Conservation (phyloP, 805 yeast species). For the Lipomyces sp. region DNA sequence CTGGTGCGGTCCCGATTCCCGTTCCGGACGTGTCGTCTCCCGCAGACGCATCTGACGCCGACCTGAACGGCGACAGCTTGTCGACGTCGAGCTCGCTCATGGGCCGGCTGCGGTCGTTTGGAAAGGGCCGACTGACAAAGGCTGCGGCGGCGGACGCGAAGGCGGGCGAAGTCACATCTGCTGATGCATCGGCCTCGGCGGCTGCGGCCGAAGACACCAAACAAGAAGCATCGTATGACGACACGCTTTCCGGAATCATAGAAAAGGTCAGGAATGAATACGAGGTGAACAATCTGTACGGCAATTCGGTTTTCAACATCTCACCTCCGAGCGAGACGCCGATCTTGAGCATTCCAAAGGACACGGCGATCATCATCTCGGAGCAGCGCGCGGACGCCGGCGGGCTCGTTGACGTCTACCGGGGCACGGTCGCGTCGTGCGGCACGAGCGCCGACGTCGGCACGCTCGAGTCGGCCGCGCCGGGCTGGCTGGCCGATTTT, state of each 20-base stretch:
- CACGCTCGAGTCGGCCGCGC: constrained; percentile 48
- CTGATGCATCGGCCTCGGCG: constrained; percentile 15
- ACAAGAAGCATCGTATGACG: constrained; percentile 33
- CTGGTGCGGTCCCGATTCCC: not conserved
- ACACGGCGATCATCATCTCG: constrained; percentile 42
- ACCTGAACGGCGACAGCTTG: constrained; percentile 5
- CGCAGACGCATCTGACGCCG: not conserved
- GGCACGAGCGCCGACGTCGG: constrained; percentile 32
- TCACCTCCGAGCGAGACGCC: constrained; percentile 39
- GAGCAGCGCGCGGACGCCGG: constrained; percentile 43
- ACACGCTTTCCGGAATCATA: constrained; percentile 29
- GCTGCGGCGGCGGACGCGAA: constrained; percentile 12
- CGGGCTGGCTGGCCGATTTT: constrained; percentile 61
- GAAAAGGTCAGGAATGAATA: constrained; percentile 23
- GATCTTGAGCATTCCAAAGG: constrained; percentile 35
- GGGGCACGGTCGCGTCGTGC: constrained; percentile 40
- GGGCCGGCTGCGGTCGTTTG: constrained; percentile 36
- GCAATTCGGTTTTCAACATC: constrained; percentile 12
- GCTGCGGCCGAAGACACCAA: constrained; percentile 22
- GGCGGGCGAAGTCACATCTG: not conserved
- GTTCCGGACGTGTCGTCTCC: not conserved
- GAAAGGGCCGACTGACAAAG: constrained; percentile 31
- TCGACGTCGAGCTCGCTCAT: constrained; percentile 32
- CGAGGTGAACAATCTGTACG: constrained; percentile 9
- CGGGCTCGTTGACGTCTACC: constrained; percentile 44